A percentile compares a stretch with the other conserved stretches of the same genome.
phyloP scores from a whole-genome alignment of 805 yeast genomes.

The Blastobotrys parvus region DNA sequence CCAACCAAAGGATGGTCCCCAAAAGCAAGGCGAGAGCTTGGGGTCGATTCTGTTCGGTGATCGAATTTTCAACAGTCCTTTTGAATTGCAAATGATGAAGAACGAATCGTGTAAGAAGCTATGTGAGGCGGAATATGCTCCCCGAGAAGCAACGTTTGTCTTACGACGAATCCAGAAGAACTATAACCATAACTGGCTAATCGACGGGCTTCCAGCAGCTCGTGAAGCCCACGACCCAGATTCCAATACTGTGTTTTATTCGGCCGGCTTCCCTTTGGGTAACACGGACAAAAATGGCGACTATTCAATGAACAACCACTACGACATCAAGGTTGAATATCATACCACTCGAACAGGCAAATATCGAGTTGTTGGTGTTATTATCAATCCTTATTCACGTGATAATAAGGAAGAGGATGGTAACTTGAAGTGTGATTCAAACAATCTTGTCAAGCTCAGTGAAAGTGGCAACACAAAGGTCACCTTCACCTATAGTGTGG shows the following conservation, averaged over 20 bases:
- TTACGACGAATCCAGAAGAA: slow-evolving; percentile 73
- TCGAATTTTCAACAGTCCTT: slow-evolving; percentile 89
- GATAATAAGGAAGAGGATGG: slow-evolving; percentile 29
- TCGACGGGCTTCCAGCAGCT: slow-evolving; percentile 94
- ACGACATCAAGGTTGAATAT: slow-evolving; percentile 69
- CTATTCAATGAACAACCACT: slow-evolving; percentile 74
- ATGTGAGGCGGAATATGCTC: slow-evolving; percentile 53
- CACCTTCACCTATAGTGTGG: slow-evolving; percentile 77
- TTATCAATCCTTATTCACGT: slow-evolving; percentile 62
- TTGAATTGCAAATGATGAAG: slow-evolving; percentile 68
- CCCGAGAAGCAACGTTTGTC: slow-evolving; percentile 64
- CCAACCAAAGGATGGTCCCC: slow-evolving; percentile 53
- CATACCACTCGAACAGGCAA: slow-evolving; percentile 61
- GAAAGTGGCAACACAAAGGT: slow-evolving; percentile 49
- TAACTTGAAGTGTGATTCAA: slow-evolving; percentile 22
- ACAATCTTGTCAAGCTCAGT: slow-evolving; percentile 30
- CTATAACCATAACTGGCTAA: slow-evolving; percentile 82
- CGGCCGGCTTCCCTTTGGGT: slow-evolving; percentile 78
- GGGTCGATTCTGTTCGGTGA: slow-evolving; percentile 95
- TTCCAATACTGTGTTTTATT: slow-evolving; percentile 57
- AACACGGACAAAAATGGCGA: slow-evolving; percentile 40
- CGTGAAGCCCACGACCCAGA: slow-evolving; percentile 36
- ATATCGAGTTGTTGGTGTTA: slow-evolving; percentile 86
- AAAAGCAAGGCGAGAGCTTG: slow-evolving; percentile 75
- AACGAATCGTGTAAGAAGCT: slow-evolving; percentile 58